A percentile compares a stretch with the other conserved stretches of the same genome.
Conservation (phyloP, 768 basidiomycete species). For the Boletus subcaerulescens region DNA sequence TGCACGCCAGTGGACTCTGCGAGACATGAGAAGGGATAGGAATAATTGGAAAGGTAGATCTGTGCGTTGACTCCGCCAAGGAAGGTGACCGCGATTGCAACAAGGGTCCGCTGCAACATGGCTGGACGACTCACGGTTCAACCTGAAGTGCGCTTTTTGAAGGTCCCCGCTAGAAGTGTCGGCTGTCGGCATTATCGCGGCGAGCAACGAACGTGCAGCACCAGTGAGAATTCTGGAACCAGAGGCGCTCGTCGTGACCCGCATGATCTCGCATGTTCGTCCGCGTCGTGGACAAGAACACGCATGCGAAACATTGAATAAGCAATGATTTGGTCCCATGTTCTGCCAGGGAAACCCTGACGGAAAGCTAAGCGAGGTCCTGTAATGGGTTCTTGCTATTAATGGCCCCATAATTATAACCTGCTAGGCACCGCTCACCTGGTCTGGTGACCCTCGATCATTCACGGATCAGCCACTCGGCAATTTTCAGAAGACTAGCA, state of each 20-base stretch:
- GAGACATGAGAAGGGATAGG: constrained; percentile 19
- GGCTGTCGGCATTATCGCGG: neutral
- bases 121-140: neutral
- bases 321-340: neutral
- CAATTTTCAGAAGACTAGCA: no score
- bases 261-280: neutral
- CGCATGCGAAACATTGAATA: neutral
- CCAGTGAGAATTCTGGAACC: neutral
- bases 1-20: constrained; percentile 29
- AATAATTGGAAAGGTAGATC: constrained; percentile 12
- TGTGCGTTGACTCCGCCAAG: constrained; percentile 12
- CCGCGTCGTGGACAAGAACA: neutral
- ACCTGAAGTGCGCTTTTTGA: neutral
- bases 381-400: no score
- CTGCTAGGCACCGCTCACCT: neutral
- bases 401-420: no score
- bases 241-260: neutral
- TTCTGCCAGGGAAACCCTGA: no score
- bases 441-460: no score
- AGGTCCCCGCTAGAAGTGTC: neutral
- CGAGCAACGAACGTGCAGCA: neutral
- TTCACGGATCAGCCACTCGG: no score
- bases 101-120: constrained; percentile 10
- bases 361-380: no score
- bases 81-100: constrained; percentile 4